Evolutionary conservation across 768 basidiomycete genomes (phyloP).

Genomic region (Mycena haematopus): DNA sequence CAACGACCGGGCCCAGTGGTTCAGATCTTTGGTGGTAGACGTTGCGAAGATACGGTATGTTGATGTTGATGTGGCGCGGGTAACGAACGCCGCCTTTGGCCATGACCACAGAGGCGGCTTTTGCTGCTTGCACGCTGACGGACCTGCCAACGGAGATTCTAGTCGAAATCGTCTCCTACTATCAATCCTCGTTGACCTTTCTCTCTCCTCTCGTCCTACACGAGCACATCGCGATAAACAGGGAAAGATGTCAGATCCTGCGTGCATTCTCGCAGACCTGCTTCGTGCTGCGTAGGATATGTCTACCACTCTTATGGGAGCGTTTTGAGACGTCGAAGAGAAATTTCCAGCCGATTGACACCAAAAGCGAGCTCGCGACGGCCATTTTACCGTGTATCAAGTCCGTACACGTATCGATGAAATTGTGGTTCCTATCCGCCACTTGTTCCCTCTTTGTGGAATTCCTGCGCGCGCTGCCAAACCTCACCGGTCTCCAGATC

Average conservation of each 20-base stretch:
- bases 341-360: neutral
- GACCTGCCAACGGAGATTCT: constrained; percentile 2
- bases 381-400: constrained; percentile 7
- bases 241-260: neutral
- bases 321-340: neutral
- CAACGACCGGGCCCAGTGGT: too few relatives aligned
- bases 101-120: too few relatives aligned
- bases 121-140: neutral
- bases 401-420: constrained; percentile 15
- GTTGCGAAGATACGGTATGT: too few relatives aligned
- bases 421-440: neutral
- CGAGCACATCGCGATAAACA: neutral
- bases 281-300: neutral
- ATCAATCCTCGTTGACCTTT: neutral
- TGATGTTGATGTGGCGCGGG: too few relatives aligned
- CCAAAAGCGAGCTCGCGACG: neutral
- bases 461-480: constrained; percentile 8
- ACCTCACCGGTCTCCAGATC: constrained; percentile 16
- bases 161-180: neutral
- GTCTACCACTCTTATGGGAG: constrained; percentile 1
- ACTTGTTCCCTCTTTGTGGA: constrained; percentile 4
- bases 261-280: neutral
- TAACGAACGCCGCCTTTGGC: too few relatives aligned
- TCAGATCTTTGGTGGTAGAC: too few relatives aligned
- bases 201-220: neutral